Percentiles rank a stretch among this genome's conserved stretches.
phyloP scores from a whole-genome alignment of 1,284 basidiomycete genomes.

The Papiliotrema terrestris region DNA sequence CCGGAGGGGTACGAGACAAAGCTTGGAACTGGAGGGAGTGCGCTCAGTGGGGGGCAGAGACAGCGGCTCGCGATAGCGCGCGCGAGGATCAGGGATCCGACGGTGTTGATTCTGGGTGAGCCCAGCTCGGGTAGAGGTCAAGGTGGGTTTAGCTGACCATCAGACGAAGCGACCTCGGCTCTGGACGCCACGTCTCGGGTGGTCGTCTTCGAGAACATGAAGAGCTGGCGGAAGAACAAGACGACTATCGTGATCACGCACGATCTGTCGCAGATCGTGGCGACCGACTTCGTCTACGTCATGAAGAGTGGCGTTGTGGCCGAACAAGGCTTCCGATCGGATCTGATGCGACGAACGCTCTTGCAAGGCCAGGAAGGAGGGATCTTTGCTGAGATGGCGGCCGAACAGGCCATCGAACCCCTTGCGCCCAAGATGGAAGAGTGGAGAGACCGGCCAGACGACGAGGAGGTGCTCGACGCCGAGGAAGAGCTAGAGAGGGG shows the following conservation, averaged over 20 bases:
- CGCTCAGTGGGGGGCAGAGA: slow-evolving; percentile 86
- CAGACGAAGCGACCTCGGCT: slow-evolving; percentile 95
- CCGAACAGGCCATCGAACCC: slow-evolving; percentile 43
- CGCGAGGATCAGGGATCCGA: slow-evolving; percentile 79
- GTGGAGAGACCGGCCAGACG: slow-evolving; percentile 24
- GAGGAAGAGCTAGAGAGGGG: slow-evolving; percentile 35
- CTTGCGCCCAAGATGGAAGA: slow-evolving; percentile 41
- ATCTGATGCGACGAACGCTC: slow-evolving; percentile 57
- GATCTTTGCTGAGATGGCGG: slow-evolving; percentile 48
- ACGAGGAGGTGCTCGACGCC: slow-evolving; percentile 34
- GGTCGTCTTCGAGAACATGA: slow-evolving; percentile 84
- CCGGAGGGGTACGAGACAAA: slow-evolving; percentile 85
- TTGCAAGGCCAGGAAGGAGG: slow-evolving; percentile 37
- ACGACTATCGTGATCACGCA: slow-evolving; percentile 97
- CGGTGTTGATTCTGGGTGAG: slow-evolving; percentile 85
- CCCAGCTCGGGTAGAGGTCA: slow-evolving; percentile 17
- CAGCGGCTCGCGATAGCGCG: slow-evolving; percentile 90
- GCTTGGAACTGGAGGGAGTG: slow-evolving; percentile 69
- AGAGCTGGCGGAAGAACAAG: slow-evolving; percentile 71
- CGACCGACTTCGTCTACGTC: slow-evolving; percentile 85
- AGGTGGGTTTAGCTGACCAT: background rate
- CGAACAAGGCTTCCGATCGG: slow-evolving; percentile 79
- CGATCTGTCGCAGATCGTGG: slow-evolving; percentile 77
- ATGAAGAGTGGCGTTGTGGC: slow-evolving; percentile 77
- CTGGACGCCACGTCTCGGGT: slow-evolving; percentile 84